Percentiles rank a stretch among this genome's conserved stretches.
Conservation (phyloP, 768 basidiomycete species). For the Austroboletus festivus region DNA sequence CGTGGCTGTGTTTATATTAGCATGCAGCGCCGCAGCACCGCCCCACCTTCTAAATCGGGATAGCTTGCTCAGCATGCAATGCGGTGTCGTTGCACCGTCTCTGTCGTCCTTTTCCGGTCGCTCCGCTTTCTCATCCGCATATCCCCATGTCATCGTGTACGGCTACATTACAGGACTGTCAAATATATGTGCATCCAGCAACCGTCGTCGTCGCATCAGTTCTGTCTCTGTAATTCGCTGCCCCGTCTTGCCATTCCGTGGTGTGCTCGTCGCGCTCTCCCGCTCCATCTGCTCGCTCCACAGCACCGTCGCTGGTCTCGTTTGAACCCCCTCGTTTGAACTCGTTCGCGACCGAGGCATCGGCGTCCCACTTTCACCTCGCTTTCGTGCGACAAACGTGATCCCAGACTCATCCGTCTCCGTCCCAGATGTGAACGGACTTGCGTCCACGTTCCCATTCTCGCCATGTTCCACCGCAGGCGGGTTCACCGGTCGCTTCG, state of each 20-base stretch:
- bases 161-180: conserved; percentile 15
- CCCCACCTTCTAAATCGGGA: conserved; percentile 18
- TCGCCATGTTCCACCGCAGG: conserved; percentile 1
- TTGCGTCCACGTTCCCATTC: conserved; percentile 15
- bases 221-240: conserved; percentile 76
- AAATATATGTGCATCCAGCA: conserved; percentile 73
- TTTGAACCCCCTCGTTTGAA: conserved; percentile 20
- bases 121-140: not conserved
- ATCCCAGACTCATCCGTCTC: conserved; percentile 71
- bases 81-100: conserved; percentile 19
- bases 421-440: conserved; percentile 46
- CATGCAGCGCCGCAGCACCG: conserved; percentile 35
- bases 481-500: conserved; percentile 13
- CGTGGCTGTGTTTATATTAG: conserved; percentile 35
- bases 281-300: conserved; percentile 8
- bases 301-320: conserved; percentile 8
- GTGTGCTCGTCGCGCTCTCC: conserved; percentile 30
- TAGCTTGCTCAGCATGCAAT: conserved; percentile 19
- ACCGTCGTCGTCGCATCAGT: conserved; percentile 71
- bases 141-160: not conserved
- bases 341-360: conserved; percentile 15
- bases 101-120: conserved; percentile 9
- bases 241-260: conserved; percentile 46
- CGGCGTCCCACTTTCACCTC: conserved; percentile 31
- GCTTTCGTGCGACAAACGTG: conserved; percentile 65